Evolutionary conservation across 495 filamentous ascomycete genomes (phyloP).

Genomic region (Aspergillus kassunensis): DNA sequence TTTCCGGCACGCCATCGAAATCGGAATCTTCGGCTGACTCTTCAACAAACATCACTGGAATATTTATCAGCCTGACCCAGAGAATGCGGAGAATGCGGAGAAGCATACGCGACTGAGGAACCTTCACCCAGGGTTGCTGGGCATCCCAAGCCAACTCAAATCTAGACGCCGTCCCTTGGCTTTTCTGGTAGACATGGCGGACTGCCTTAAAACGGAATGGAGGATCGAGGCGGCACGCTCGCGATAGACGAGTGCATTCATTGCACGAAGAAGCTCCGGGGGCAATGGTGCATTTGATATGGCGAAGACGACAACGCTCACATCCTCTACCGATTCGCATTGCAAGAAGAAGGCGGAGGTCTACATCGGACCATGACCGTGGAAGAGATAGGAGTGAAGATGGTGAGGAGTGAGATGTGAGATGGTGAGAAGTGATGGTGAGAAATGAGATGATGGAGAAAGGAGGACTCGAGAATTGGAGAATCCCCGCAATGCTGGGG

Average conservation of each 20-base stretch:
- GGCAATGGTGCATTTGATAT: conserved; percentile 34
- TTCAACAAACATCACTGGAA: conserved; percentile 32
- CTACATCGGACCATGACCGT: too few relatives aligned
- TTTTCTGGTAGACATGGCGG: conserved; percentile 36
- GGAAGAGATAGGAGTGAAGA: too few relatives aligned
- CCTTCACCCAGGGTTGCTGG: conserved; percentile 33
- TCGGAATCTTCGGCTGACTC: conserved; percentile 22
- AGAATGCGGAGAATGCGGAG: background rate
- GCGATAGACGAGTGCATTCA: conserved; percentile 29
- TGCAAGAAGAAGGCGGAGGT: conserved; percentile 8
- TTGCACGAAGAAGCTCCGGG: conserved; percentile 30
- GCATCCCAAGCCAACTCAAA: conserved; percentile 35
- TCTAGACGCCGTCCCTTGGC: conserved; percentile 23
- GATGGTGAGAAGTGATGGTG: background rate
- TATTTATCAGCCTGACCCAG: background rate
- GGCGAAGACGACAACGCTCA: conserved; percentile 38
- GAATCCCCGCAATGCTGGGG: background rate
- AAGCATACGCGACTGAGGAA: conserved; percentile 26
- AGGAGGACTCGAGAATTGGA: background rate
- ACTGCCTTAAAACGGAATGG: conserved; percentile 37
- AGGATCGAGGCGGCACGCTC: conserved; percentile 33
- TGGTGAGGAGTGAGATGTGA: too few relatives aligned
- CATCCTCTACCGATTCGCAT: conserved; percentile 41
- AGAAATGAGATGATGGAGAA: background rate
- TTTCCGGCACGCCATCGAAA: conserved; percentile 3